Evolutionary conservation across 495 filamentous ascomycete species (phyloP), one percentile per base, ranked within the genome.

Genomic region (Trichoderma asperelloides): DNA sequence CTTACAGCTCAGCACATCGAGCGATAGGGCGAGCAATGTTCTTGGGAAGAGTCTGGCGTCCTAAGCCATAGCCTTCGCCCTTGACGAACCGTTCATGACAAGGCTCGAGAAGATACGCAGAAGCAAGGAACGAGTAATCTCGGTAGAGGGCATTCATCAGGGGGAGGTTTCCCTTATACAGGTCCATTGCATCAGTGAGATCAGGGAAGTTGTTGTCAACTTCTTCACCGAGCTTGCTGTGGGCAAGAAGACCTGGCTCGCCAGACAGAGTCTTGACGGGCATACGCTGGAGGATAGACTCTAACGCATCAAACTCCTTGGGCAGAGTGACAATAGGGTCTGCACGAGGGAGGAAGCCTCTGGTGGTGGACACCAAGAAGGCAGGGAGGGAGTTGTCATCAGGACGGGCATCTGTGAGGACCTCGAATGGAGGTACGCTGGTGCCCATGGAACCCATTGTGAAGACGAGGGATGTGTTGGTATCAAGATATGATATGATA

Each of bases 81-180:
- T 83, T 82, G 65, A 88, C 75, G 71, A 84, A 87, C 70, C 88
- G 82, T 79, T 88, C 80, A 78, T 93, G 92, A 76, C 93, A 97
- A n/a, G 93, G 93, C 79, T 97, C 93, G n/a, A 97, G 84, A 18
- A 97, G 80, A 74, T 95, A 96, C 0, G 92, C 89, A 16, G 90
- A 93, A 1, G 92, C 90, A 3, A 96, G 78, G 79, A 96, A 97
- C 30, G 89, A 88, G 74, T 96, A 96, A 78, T 96, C 93, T 28
- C 93, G 81, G 76, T 96, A 96, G 65, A 94, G 78, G 33, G 91
- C 93, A 73, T 91, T 91, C 80, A 94, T 82, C 37, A 89, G 79
- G 21, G 87, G 88, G 23, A 92, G 80, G 75, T 96, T 87, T 64
- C 81, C 76, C 45, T 79, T 78, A 69, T 92, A 87, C 74, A 88